Base-by-base conservation (phyloP, 805 yeast genomes). In the Ogataea corticis region DNA sequence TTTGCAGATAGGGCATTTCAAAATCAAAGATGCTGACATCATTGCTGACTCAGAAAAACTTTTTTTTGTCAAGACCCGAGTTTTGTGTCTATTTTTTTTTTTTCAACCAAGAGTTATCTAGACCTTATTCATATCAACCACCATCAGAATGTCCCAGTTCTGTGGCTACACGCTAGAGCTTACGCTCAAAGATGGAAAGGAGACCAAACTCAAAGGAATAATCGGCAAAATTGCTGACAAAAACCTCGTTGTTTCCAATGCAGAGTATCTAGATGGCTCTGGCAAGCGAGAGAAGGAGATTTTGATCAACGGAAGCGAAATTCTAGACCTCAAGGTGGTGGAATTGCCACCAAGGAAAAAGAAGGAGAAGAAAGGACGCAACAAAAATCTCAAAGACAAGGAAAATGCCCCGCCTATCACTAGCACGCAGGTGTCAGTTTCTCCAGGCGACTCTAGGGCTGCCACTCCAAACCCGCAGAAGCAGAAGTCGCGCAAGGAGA, bases 251-350 rank as follows among this genome's bases (percentile, higher is more conserved):
- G 68, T 58, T 38, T 66, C 58, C 49, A 62, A 57, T 62, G 69
- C 63, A 17, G 66, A 52, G 49, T 62, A 54, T 62, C 59, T 45
- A 33, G 51, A 60, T 52, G 50, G 68, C n/a, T 47, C 66, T 12
- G 42, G 46, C 13, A 19, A 50, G 5, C 56, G 57, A 3, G 39
- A 52, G 6, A 46, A 50, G 14, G 58, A 56, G 44, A 37, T 57
- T 6, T 19, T 46, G 5, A 47, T 67, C 32, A 35, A 63, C 50
- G 77, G 79, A 29, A 38, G 54, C 11, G 66, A 66, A 12, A 79
- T 83, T 36, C 61, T 69, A 4, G 86, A 82, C 56, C 65, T 83
- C 61, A 76, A 74, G 48, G 86, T 83, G 7, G 51, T 76, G 6
- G 81, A 72, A 38, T 59, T 82, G n/a, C 85, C 86, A 2, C 52